Evolutionary conservation across 345 rosid genomes (phyloP).

Genomic region (Trapa incisa): DNA sequence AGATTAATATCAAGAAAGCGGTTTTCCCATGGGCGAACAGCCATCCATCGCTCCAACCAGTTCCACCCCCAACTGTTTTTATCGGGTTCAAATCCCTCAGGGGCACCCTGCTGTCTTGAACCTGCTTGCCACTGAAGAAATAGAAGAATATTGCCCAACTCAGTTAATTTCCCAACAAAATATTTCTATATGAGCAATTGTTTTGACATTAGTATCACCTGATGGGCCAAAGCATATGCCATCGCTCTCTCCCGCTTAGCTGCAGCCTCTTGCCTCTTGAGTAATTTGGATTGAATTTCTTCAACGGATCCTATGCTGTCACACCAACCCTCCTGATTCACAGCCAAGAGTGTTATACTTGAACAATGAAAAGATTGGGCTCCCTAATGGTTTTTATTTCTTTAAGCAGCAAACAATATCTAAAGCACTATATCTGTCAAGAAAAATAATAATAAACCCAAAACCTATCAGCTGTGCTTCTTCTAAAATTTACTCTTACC

Average conservation of each 20-base stretch:
- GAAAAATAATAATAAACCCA: no score
- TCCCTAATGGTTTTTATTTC: neutral
- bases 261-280: constrained; percentile 97
- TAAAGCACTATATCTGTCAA: neutral
- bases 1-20: constrained; percentile 88
- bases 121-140: constrained; percentile 92
- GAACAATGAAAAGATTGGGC: neutral
- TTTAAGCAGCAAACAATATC: neutral
- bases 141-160: constrained; percentile 2
- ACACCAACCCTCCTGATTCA: constrained; percentile 89
- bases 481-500: neutral
- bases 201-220: constrained; percentile 29
- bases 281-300: constrained; percentile 81
- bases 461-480: neutral
- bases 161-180: neutral
- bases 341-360: constrained; percentile 8
- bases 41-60: constrained; percentile 99
- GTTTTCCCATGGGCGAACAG: constrained; percentile 99
- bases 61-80: constrained; percentile 99
- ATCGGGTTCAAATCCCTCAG: constrained; percentile 74
- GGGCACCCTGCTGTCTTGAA: constrained; percentile 49
- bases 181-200: neutral
- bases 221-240: constrained; percentile 98
- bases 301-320: constrained; percentile 92
- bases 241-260: constrained; percentile 99